Evolutionary conservation across 164 flowering plant genomes (phyloP).

Genomic region (Euptelea pleiosperma): DNA sequence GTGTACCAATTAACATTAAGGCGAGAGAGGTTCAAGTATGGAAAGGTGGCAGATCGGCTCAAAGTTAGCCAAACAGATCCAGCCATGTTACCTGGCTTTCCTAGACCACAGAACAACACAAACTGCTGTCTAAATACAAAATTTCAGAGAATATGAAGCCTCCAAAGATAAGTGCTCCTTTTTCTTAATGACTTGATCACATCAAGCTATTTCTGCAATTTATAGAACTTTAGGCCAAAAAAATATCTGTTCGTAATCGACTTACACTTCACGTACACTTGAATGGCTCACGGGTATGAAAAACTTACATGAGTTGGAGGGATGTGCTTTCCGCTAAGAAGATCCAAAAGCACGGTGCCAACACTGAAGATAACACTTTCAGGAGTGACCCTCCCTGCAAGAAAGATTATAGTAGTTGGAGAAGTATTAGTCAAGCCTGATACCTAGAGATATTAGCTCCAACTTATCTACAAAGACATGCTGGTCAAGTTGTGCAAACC

Average conservation of each 20-base stretch:
- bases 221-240: neutral
- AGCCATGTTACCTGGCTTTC: no score
- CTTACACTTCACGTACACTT: no score
- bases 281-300: neutral
- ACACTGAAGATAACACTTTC: conserved; percentile 94
- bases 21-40: no score
- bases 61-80: no score
- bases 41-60: no score
- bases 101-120: no score
- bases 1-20: no score
- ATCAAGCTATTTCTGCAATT: neutral
- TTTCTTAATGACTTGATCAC: neutral
- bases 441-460: neutral
- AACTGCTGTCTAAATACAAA: no score
- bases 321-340: conserved; percentile 95
- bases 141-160: neutral
- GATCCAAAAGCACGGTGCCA: conserved; percentile 94
- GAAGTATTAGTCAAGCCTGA: conserved; percentile 5
- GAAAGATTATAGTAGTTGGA: conserved; percentile 13
- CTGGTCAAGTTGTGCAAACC: neutral
- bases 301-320: conserved; percentile 92
- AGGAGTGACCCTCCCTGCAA: conserved; percentile 87
- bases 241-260: no score
- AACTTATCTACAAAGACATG: neutral
- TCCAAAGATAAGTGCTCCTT: neutral